Evolutionary conservation across 805 yeast genomes (phyloP).

Genomic region (Debaryomyces castellii): DNA sequence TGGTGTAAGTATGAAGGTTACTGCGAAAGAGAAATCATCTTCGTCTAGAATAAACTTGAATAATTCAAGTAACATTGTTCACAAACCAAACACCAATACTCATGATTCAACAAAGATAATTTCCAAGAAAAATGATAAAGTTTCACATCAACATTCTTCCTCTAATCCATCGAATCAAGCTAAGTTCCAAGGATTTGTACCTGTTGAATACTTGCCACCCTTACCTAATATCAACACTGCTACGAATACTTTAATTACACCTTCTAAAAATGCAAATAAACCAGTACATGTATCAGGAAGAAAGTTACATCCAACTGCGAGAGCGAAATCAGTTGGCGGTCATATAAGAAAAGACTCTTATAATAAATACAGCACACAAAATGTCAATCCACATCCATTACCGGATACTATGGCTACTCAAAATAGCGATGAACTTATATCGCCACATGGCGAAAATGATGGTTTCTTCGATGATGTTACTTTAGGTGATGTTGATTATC

Average conservation of each 20-base stretch:
- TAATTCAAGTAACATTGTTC: constrained; percentile 5
- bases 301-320: constrained; percentile 73
- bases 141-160: constrained; percentile 29
- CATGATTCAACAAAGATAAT: constrained; percentile 10
- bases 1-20: constrained; percentile 61
- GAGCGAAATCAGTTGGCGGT: constrained; percentile 83
- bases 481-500: constrained; percentile 35
- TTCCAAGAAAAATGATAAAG: constrained; percentile 13
- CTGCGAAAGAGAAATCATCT: constrained; percentile 50
- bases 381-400: constrained; percentile 33
- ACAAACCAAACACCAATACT: constrained; percentile 2
- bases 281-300: constrained; percentile 14
- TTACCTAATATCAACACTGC: constrained; percentile 39
- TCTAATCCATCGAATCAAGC: constrained; percentile 18
- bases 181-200: constrained; percentile 39
- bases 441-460: constrained; percentile 38
- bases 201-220: constrained; percentile 45
- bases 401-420: constrained; percentile 40
- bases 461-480: constrained; percentile 60
- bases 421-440: constrained; percentile 45
- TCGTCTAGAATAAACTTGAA: constrained; percentile 16
- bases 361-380: constrained; percentile 8
- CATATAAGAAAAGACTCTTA: constrained; percentile 66
- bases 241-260: constrained; percentile 19
- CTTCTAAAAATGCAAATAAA: constrained; percentile 3